A percentile compares a stretch with the other conserved stretches of the same genome.
These are phyloP conservation scores for Lentinula lateritia DNA, from an alignment of 768 basidiomycete species.

Conservation along the genomic window DNA sequence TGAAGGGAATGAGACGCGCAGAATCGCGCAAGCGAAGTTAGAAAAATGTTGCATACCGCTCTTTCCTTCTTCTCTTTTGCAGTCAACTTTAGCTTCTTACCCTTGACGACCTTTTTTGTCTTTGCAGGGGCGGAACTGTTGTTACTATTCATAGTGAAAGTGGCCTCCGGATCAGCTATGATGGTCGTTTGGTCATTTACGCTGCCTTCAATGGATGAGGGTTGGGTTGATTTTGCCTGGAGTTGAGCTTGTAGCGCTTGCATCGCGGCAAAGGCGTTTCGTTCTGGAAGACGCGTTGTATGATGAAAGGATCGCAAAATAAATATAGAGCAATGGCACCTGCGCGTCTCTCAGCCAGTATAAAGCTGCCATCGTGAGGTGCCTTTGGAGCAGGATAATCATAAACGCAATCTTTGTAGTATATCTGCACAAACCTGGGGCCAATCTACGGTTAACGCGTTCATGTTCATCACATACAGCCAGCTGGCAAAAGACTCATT, in stretches of 20 bases:
- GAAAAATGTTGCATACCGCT: constrained; percentile 37
- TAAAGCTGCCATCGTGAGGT: constrained; percentile 55
- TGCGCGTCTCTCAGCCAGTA: constrained; percentile 52
- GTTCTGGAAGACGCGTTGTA: constrained; percentile 35
- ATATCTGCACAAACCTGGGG: constrained; percentile 50
- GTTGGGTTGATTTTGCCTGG: constrained; percentile 26
- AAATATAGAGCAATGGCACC: constrained; percentile 28
- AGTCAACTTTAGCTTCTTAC: constrained; percentile 58
- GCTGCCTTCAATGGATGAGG: constrained; percentile 18
- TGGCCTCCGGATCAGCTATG: constrained; percentile 34
- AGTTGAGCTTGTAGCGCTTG: constrained; percentile 41
- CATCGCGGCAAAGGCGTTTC: constrained; percentile 52
- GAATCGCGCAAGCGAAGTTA: neutral
- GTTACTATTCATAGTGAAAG: constrained; percentile 33
- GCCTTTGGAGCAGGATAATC: constrained; percentile 32
- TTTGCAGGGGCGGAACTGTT: constrained; percentile 34
- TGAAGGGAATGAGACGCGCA: neutral
- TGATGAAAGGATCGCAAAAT: neutral
- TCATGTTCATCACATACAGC: constrained; percentile 92
- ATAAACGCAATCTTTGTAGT: constrained; percentile 4
- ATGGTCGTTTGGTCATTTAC: constrained; percentile 16
- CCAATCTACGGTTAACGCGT: constrained; percentile 92
- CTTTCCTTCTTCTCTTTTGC: constrained; percentile 84
- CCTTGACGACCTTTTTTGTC: constrained; percentile 49
- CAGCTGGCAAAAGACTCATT: constrained; percentile 93